Evolutionary conservation across 495 filamentous ascomycete genomes (phyloP), one percentile per base, ranked within the genome.

Genomic region (Venustampulla echinocandica): DNA sequence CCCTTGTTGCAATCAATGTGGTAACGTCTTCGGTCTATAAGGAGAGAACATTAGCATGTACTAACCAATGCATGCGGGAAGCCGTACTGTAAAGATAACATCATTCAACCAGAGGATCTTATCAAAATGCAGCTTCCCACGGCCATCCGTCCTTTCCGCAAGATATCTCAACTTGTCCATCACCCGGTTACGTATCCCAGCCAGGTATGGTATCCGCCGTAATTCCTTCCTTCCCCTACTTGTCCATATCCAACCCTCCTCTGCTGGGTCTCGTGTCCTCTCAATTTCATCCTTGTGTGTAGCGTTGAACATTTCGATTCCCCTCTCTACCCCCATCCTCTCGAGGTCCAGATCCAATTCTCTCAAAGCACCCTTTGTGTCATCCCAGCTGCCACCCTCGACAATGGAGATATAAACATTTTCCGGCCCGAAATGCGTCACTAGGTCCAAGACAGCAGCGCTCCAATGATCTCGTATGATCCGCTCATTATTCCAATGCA

Each of bases 21-120:
- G 79, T 59, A 7, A 92, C 68, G 61, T 92, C 85, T 32, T 77
- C 68, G 13, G 67, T 65, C 79, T 79, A 23, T 19, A 36, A 37
- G 34, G 33, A 17, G 27, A 37, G 10, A n/a, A n/a, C n/a, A n/a
- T n/a, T 13, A 40, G 20, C 21, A 23, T 18, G 19, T 17, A 5
- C 20, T 3, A 13, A 4, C 21, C 2, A 17, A 13, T 4, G 37
- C 11, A 13, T 34, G 32, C 9, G 9, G 2, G 25, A 2, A 23
- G 33, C 1, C 1, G 10, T 21, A 49, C 47, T 18, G 38, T 49
- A 56, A 88, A 88, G 3, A 81, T 76, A 10, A 88, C 81, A 61
- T 89, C 84, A 57, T 86, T 86, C 23, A 89, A 56, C 60, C 82
- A 90, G 1, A 89, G 58, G 1, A 89, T 64, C 53, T 76, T 77